phyloP scores from a whole-genome alignment of 768 basidiomycete genomes.

The Auriscalpium microsporum region DNA sequence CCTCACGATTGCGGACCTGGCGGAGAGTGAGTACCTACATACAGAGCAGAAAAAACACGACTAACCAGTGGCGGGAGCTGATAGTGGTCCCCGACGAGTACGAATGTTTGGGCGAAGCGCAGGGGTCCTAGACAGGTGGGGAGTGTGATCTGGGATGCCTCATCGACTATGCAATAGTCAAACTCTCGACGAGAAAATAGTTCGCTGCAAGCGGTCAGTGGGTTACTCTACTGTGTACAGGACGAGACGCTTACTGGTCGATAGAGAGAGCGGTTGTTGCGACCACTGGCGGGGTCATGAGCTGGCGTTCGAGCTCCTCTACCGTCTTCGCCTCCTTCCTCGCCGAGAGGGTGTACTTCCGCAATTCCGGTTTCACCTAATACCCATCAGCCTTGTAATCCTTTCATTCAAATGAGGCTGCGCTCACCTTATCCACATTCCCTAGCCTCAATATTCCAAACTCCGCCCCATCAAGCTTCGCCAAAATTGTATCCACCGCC shows the following conservation, averaged over 20 bases:
- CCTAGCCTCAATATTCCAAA: conserved; percentile 80
- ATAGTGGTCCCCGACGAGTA: conserved; percentile 95
- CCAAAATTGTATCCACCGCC: conserved; percentile 93
- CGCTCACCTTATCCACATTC: conserved; percentile 78
- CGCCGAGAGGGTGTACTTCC: conserved; percentile 58
- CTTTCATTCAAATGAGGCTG: background rate
- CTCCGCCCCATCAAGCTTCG: conserved; percentile 61
- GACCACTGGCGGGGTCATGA: conserved; percentile 87
- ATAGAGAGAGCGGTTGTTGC: conserved; percentile 93
- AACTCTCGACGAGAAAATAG: conserved; percentile 80
- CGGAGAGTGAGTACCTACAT: background rate
- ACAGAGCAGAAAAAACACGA: background rate
- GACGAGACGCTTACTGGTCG: conserved; percentile 65
- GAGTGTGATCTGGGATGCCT: conserved; percentile 94
- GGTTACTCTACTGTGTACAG: background rate
- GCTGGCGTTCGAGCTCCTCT: conserved; percentile 73
- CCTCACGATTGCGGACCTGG: conserved; percentile 74
- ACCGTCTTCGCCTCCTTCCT: conserved; percentile 52
- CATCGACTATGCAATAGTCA: conserved; percentile 96
- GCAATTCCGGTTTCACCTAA: conserved; percentile 79
- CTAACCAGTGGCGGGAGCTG: conserved; percentile 90
- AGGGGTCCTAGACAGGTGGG: conserved; percentile 94
- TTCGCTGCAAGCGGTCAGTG: conserved; percentile 39
- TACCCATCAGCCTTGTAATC: background rate
- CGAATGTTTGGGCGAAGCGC: conserved; percentile 81